phyloP scores from a whole-genome alignment of 257 asterid species.

The Solanum bulbocastanum region DNA sequence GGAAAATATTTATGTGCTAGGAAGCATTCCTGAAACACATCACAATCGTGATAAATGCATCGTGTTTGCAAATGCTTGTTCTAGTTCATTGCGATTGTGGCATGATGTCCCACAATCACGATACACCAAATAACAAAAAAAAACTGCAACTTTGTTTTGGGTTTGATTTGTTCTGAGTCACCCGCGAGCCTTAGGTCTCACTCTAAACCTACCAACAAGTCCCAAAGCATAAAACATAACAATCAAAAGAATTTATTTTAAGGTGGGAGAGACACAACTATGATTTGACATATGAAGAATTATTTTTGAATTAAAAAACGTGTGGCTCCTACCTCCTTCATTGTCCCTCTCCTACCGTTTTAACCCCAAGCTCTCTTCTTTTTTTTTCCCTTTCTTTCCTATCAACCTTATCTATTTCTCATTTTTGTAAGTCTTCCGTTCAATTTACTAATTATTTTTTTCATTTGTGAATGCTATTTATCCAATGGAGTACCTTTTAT shows the following conservation, averaged over 20 bases:
- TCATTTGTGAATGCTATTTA: too few relatives aligned
- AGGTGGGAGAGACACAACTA: too few relatives aligned
- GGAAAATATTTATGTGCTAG: not conserved
- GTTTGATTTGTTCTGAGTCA: not conserved
- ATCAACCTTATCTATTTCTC: too few relatives aligned
- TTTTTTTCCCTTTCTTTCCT: too few relatives aligned
- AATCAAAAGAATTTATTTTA: not conserved
- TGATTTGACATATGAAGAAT: too few relatives aligned
- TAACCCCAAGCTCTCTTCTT: too few relatives aligned
- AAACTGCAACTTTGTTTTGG: not conserved
- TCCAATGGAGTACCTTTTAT: too few relatives aligned
- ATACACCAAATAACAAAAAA: not conserved
- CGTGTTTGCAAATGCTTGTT: not conserved
- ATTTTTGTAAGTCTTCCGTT: too few relatives aligned
- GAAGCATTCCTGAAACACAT: not conserved
- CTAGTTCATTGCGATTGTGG: not conserved
- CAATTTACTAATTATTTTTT: too few relatives aligned
- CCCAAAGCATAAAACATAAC: not conserved
- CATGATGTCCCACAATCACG: not conserved
- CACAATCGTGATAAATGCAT: not conserved
- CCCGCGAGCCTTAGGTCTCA: not conserved
- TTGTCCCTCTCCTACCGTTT: too few relatives aligned
- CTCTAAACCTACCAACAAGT: not conserved
- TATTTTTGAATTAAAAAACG: too few relatives aligned
- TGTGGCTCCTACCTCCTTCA: too few relatives aligned